phyloP scores from a whole-genome alignment of 495 filamentous ascomycete species.

The Tetracladium setigerum region DNA sequence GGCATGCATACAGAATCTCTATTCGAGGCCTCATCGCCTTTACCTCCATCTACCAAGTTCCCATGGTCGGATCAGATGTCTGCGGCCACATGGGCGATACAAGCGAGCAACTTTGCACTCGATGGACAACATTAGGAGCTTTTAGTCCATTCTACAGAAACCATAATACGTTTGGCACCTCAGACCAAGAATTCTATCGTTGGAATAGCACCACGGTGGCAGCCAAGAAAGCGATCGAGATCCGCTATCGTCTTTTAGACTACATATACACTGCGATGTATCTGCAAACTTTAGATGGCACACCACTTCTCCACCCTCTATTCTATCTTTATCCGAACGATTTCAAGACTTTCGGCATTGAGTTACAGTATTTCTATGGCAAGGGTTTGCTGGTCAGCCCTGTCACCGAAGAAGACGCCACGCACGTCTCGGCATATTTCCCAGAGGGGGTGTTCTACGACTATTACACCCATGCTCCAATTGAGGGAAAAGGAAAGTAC shows the following conservation, averaged over 20 bases:
- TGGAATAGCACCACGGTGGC: slow-evolving; percentile 59
- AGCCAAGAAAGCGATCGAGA: slow-evolving; percentile 63
- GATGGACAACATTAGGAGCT: slow-evolving; percentile 51
- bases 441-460: slow-evolving; percentile 86
- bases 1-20: slow-evolving; percentile 52
- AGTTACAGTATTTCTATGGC: slow-evolving; percentile 88
- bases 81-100: slow-evolving; percentile 71
- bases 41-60: slow-evolving; percentile 73
- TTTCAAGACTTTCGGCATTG: slow-evolving; percentile 73
- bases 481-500: slow-evolving; percentile 67
- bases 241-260: slow-evolving; percentile 81
- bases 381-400: slow-evolving; percentile 78
- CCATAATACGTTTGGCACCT: slow-evolving; percentile 48
- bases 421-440: slow-evolving; percentile 67
- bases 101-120: slow-evolving; percentile 65
- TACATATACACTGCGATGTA: slow-evolving; percentile 96
- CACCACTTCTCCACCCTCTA: slow-evolving; percentile 79
- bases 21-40: slow-evolving; percentile 69
- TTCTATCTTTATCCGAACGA: slow-evolving; percentile 84
- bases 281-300: slow-evolving; percentile 70
- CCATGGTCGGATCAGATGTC: slow-evolving; percentile 79
- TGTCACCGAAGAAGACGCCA: slow-evolving; percentile 64
- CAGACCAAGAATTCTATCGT: slow-evolving; percentile 72
- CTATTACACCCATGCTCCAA: slow-evolving; percentile 75
- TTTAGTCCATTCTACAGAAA: slow-evolving; percentile 72